Conservation (phyloP, 345 rosid genomes). For the Reutealis trisperma region DNA sequence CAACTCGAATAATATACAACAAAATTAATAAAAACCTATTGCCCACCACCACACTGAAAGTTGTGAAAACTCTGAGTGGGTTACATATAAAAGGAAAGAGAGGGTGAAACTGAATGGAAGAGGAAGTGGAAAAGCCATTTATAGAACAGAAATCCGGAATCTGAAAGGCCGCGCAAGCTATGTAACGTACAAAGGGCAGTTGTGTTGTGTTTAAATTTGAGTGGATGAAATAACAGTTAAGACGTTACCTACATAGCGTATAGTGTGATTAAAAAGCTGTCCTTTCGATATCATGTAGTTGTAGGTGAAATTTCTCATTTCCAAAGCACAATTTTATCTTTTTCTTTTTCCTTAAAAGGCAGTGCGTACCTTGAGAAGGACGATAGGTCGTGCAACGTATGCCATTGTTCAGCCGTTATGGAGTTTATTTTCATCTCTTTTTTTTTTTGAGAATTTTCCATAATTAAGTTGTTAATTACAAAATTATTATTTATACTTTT, state of each 20-base stretch:
- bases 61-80: neutral
- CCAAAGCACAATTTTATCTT: neutral
- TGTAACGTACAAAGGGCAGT: neutral
- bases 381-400: neutral
- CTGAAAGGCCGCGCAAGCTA: neutral
- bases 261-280: neutral
- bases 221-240: constrained; percentile 19
- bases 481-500: too few relatives aligned
- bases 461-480: too few relatives aligned
- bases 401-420: neutral
- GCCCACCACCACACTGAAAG: neutral
- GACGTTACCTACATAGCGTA: constrained; percentile 6
- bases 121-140: neutral
- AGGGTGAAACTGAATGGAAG: too few relatives aligned
- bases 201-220: neutral
- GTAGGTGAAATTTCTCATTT: constrained; percentile 1
- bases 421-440: too few relatives aligned
- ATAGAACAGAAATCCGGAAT: constrained; percentile 11
- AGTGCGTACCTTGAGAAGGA: neutral
- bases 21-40: too few relatives aligned
- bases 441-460: too few relatives aligned
- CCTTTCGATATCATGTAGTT: neutral
- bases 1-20: neutral
- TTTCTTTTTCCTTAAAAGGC: too few relatives aligned
- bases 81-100: neutral